Evolutionary conservation across 441 rosid species (phyloP), one percentile per base, ranked within the genome.

Genomic region (Gossypium armourianum): DNA sequence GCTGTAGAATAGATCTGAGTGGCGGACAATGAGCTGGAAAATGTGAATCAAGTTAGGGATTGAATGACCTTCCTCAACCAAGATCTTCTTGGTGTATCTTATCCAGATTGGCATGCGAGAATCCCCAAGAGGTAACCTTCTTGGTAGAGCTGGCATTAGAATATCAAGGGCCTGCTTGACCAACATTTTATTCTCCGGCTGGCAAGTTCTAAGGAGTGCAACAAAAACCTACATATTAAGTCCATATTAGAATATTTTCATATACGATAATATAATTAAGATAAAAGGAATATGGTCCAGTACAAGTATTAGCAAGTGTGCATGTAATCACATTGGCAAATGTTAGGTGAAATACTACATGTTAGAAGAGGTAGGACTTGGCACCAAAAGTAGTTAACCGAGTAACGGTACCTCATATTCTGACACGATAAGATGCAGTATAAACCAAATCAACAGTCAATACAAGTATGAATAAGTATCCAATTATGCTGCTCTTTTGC

Each of bases 91-190:
- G 54, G 98, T 92, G 81, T 92, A 92, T 81, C 93, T 80, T 78
- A 95, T 95, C 99, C 99, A 95, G 77, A 92, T 88, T 12, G 99
- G 99, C 99, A 90, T 95, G 53, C 92, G 90, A 82, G 97, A 89
- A 82, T 95, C 97, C 54, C 96, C 98, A 74, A 77, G 88, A 50
- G 99, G 99, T 61, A 95, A 86, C 84, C 98, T 87, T 78, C 86
- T 84, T 12, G 99, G 99, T 75, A 95, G 84, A 54, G 99, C 98
- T 54, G 99, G 99, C 97, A 95, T 90, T 62, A 95, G 81, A 70
- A 95, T 92, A 80, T 95, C 99, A 80, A 95, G 92, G 63, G 99
- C 98, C 84, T 92, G 98, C 90, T 92, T 95, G 77, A 92, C 99
- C 80, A 92, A 79, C 86, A 92, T 79, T 80, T 92, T 95, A 78